A percentile compares a stretch with the other conserved stretches of the same genome.
Conservation (phyloP, 768 basidiomycete genomes). For the Phanerodontia chrysosporium region DNA sequence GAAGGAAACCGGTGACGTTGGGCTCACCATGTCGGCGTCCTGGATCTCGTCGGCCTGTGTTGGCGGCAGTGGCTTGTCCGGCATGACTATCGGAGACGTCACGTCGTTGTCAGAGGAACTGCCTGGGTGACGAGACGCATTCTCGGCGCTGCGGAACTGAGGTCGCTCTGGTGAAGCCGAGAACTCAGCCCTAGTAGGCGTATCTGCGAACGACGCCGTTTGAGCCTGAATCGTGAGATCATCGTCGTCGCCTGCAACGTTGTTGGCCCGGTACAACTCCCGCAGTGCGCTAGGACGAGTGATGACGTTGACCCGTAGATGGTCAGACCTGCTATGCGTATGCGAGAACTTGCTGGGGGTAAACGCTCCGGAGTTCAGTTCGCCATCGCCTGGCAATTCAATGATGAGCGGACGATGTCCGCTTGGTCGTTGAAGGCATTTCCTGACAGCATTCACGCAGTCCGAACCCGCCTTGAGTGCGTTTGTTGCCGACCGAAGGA, state of each 20-base stretch:
- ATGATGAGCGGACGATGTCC: constrained; percentile 64
- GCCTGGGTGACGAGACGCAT: neutral
- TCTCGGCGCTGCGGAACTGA: neutral
- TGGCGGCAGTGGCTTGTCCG: constrained; percentile 32
- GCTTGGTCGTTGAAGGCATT: constrained; percentile 64
- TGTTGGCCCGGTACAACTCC: constrained; percentile 30
- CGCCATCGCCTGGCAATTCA: constrained; percentile 50
- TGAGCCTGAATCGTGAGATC: constrained; percentile 59
- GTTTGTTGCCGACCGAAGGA: constrained; percentile 83
- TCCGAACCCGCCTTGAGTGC: constrained; percentile 86
- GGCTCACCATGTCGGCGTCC: constrained; percentile 25
- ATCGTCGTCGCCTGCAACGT: constrained; percentile 46
- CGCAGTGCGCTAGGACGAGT: constrained; percentile 31
- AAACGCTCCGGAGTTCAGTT: constrained; percentile 39
- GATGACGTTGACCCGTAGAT: neutral
- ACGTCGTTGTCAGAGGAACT: neutral
- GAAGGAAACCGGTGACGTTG: constrained; percentile 25
- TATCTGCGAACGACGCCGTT: constrained; percentile 26
- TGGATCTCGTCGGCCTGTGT: constrained; percentile 22
- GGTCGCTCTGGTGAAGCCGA: neutral
- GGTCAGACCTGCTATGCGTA: constrained; percentile 10
- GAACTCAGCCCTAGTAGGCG: constrained; percentile 6
- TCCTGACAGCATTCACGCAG: constrained; percentile 81
- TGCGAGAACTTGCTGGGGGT: constrained; percentile 47
- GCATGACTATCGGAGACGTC: constrained; percentile 14